Evolutionary conservation across 257 asterid genomes (phyloP).

Genomic region (Nicotiana benthamiana): DNA sequence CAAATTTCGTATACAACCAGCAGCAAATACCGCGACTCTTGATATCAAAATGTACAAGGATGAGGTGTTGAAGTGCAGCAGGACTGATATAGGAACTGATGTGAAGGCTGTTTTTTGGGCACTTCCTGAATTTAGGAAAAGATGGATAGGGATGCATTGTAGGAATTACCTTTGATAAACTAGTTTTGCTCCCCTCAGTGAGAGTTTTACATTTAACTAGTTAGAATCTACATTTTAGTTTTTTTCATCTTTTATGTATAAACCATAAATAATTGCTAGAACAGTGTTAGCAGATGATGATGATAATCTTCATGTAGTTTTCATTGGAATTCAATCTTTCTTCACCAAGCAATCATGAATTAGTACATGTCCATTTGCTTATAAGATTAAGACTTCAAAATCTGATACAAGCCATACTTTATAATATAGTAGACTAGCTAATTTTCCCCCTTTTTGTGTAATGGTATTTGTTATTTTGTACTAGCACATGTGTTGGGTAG

Average conservation of each 20-base stretch:
- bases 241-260: not conserved
- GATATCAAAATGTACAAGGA: not conserved
- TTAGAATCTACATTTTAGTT: not conserved
- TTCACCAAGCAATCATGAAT: no score
- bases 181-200: constrained; percentile 3
- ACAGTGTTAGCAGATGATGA: not conserved
- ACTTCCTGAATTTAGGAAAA: constrained; percentile 14
- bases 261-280: constrained; percentile 13
- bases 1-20: constrained; percentile 1
- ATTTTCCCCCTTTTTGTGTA: no score
- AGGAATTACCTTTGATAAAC: constrained; percentile 12
- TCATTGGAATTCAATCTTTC: no score
- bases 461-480: no score
- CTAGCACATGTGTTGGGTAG: no score
- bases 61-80: constrained; percentile 6
- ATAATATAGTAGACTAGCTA: no score
- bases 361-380: no score
- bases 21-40: not conserved
- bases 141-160: not conserved
- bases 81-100: constrained; percentile 8
- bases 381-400: no score
- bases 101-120: constrained; percentile 1
- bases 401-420: no score
- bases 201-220: not conserved
- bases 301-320: no score